phyloP scores from a whole-genome alignment of 2,329 filamentous ascomycete species.

The Teratosphaeria nubilosa region DNA sequence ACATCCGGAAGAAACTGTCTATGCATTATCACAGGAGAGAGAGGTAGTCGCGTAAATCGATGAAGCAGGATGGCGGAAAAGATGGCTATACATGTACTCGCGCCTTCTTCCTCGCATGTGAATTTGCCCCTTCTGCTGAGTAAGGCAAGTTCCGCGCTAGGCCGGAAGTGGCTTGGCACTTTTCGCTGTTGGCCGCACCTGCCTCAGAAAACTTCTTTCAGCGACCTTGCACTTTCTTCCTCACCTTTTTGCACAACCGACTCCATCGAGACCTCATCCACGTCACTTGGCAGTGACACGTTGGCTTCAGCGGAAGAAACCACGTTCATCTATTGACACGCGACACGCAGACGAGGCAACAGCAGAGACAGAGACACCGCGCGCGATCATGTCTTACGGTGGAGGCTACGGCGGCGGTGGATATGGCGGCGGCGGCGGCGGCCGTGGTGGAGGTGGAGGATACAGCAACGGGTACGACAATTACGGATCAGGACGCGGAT shows the following conservation, averaged over 20 bases:
- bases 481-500: constrained; percentile 28
- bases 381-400: constrained; percentile 58
- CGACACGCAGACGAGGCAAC: not conserved
- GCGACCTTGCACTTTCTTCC: not conserved
- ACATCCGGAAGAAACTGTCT: too few relatives aligned
- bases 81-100: too few relatives aligned
- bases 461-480: constrained; percentile 33
- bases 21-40: too few relatives aligned
- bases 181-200: not conserved
- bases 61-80: too few relatives aligned
- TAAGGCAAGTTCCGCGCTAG: not conserved
- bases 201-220: not conserved
- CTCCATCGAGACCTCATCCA: not conserved
- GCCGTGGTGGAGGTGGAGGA: constrained; percentile 28
- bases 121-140: not conserved
- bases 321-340: not conserved
- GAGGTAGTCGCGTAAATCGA: too few relatives aligned
- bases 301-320: not conserved
- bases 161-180: not conserved
- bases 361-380: constrained; percentile 12
- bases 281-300: not conserved
- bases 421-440: constrained; percentile 40
- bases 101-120: not conserved
- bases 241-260: not conserved
- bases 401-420: constrained; percentile 39